Conservation (phyloP, 208 protist genomes). For the Crithidia fasciculata region DNA sequence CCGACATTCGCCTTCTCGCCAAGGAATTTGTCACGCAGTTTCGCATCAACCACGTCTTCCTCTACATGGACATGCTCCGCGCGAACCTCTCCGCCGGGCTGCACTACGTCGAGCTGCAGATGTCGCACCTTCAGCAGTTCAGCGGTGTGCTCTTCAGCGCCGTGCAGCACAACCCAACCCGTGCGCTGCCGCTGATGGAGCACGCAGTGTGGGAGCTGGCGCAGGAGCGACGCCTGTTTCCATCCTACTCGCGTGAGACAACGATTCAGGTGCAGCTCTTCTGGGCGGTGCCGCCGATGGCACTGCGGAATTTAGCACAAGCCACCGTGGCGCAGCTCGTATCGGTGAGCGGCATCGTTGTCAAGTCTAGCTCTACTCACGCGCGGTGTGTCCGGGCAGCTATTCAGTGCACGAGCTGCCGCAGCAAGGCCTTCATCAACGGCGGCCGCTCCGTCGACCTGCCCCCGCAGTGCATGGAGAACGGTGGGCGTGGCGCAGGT, state of each 20-base stretch:
- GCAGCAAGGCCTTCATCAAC: constrained; percentile 84
- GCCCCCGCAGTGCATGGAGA: constrained; percentile 88
- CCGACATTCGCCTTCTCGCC: constrained; percentile 73
- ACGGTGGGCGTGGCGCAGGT: constrained; percentile 49
- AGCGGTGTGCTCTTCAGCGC: constrained; percentile 71
- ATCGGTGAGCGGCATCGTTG: constrained; percentile 90
- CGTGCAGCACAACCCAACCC: constrained; percentile 72
- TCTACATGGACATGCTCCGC: constrained; percentile 90
- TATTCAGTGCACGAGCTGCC: constrained; percentile 92
- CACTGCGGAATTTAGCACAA: constrained; percentile 83
- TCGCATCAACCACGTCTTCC: constrained; percentile 75
- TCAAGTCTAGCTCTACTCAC: constrained; percentile 85
- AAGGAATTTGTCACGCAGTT: constrained; percentile 84
- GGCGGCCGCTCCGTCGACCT: constrained; percentile 80
- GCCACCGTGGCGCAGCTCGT: constrained; percentile 81
- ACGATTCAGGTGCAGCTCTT: constrained; percentile 91
- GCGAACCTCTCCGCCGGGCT: constrained; percentile 80
- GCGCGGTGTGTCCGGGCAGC: constrained; percentile 82
- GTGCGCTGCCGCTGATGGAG: constrained; percentile 85
- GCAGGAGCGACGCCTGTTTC: constrained; percentile 70
- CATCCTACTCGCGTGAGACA: constrained; percentile 56
- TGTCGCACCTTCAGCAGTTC: constrained; percentile 88
- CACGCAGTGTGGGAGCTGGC: constrained; percentile 84
- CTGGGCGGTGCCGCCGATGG: constrained; percentile 81
- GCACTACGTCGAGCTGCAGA: constrained; percentile 89